Evolutionary conservation across 1,284 basidiomycete species (phyloP).

Genomic region (Ceratobasidium theobromae): DNA sequence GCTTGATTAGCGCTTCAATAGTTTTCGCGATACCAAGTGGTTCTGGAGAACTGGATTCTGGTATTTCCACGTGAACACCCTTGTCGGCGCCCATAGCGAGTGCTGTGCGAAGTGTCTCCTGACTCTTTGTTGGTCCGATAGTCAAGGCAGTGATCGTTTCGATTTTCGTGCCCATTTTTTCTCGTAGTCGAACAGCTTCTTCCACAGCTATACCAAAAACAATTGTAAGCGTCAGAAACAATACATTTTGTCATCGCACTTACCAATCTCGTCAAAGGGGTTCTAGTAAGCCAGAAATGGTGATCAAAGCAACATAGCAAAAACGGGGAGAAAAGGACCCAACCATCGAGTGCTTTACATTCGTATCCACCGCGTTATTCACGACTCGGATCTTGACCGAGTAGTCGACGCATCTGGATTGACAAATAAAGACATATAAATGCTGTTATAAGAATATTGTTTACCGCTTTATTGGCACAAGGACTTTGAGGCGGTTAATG

Average conservation of each 20-base stretch:
- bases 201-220: constrained; percentile 75
- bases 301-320: neutral
- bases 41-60: constrained; percentile 72
- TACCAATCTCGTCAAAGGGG: constrained; percentile 95
- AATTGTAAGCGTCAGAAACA: neutral
- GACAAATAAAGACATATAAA: neutral
- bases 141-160: constrained; percentile 89
- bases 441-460: constrained; percentile 38
- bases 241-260: constrained; percentile 40
- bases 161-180: constrained; percentile 73
- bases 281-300: constrained; percentile 58
- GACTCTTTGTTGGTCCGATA: constrained; percentile 87
- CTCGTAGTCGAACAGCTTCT: constrained; percentile 92
- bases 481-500: constrained; percentile 74
- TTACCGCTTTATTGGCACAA: constrained; percentile 89
- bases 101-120: constrained; percentile 91
- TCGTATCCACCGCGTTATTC: constrained; percentile 90
- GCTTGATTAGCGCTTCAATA: constrained; percentile 75
- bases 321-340: constrained; percentile 38
- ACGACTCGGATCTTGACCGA: constrained; percentile 93
- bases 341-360: constrained; percentile 97
- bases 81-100: constrained; percentile 98
- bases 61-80: constrained; percentile 86
- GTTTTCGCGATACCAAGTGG: constrained; percentile 87
- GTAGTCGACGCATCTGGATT: constrained; percentile 70